These are phyloP conservation scores for Clohesyomyces aquaticus DNA, from an alignment of 495 filamentous ascomycete species.

Conservation along the genomic window DNA sequence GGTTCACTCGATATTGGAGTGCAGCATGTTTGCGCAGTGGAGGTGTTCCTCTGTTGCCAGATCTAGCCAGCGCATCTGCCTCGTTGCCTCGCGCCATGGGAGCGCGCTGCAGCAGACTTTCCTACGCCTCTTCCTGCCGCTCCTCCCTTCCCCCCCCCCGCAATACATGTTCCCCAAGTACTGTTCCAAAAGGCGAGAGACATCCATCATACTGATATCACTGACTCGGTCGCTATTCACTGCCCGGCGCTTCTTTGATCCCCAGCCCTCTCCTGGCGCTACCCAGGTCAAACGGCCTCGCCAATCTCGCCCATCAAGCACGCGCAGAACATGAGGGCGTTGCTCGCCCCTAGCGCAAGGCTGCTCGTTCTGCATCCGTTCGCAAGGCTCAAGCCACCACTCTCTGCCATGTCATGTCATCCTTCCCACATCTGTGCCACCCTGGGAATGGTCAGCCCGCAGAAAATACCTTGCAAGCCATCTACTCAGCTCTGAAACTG, in stretches of 20 bases:
- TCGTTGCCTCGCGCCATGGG: neutral
- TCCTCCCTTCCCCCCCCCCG: too few species aligned
- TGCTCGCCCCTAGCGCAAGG: slow-evolving; percentile 28
- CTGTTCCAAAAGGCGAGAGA: neutral
- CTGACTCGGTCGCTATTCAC: neutral
- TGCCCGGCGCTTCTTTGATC: neutral
- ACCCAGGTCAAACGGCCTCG: neutral
- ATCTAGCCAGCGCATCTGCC: neutral
- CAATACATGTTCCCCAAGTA: neutral
- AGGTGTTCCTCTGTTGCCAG: neutral
- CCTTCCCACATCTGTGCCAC: slow-evolving; percentile 22
- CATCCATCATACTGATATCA: neutral
- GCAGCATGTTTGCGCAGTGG: neutral
- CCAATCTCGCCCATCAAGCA: slow-evolving; percentile 10
- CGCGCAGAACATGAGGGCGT: slow-evolving; percentile 17
- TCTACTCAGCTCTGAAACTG: slow-evolving; percentile 36
- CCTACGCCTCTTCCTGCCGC: neutral
- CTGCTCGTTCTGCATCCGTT: slow-evolving; percentile 20
- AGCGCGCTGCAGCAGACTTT: neutral
- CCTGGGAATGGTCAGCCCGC: slow-evolving; percentile 31
- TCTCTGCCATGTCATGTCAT: slow-evolving; percentile 31
- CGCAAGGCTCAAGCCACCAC: slow-evolving; percentile 31
- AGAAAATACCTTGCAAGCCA: slow-evolving; percentile 31
- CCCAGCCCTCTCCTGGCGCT: neutral
- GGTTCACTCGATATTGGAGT: neutral